These are phyloP conservation scores for Phytophthora sp. DNA, from an alignment of 352 stramenopile species.

Conservation along the genomic window DNA sequence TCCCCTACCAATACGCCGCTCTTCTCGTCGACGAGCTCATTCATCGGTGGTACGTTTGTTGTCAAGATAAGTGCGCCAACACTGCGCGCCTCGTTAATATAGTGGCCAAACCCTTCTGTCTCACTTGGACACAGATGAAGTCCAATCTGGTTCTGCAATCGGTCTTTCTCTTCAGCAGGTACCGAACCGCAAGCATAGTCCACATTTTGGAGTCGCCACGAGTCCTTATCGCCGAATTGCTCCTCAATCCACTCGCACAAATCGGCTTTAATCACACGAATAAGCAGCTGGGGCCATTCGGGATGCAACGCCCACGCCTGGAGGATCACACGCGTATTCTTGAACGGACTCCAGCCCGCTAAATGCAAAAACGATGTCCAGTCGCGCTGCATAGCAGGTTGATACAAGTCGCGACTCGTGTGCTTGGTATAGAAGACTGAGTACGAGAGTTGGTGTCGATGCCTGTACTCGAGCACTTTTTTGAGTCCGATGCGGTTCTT, in stretches of 20 bases:
- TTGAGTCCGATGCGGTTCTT: constrained; percentile 85
- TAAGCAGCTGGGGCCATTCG: constrained; percentile 73
- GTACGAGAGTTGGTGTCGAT: constrained; percentile 78
- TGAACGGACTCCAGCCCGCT: constrained; percentile 73
- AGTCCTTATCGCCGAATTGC: constrained; percentile 50
- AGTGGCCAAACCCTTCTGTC: constrained; percentile 84
- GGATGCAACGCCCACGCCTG: constrained; percentile 71
- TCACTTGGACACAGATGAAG: constrained; percentile 80
- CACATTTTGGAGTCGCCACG: constrained; percentile 70
- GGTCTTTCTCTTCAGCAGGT: constrained; percentile 57
- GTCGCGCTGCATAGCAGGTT: constrained; percentile 59
- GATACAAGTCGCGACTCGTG: constrained; percentile 75
- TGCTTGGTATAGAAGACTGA: constrained; percentile 86
- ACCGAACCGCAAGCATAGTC: constrained; percentile 78
- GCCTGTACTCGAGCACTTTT: constrained; percentile 83
- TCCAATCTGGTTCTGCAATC: constrained; percentile 78
- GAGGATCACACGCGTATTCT: constrained; percentile 80
- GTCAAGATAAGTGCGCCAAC: constrained; percentile 76
- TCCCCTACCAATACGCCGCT: constrained; percentile 74
- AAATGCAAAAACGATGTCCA: constrained; percentile 82
- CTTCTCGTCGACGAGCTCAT: constrained; percentile 78
- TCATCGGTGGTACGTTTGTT: constrained; percentile 84
- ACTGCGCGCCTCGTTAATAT: constrained; percentile 87
- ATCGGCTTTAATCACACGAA: constrained; percentile 70
- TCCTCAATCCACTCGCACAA: constrained; percentile 74